These are phyloP conservation scores for Epichloe brachyelytri DNA, from an alignment of 2,329 filamentous ascomycete species.

Conservation along the genomic window DNA sequence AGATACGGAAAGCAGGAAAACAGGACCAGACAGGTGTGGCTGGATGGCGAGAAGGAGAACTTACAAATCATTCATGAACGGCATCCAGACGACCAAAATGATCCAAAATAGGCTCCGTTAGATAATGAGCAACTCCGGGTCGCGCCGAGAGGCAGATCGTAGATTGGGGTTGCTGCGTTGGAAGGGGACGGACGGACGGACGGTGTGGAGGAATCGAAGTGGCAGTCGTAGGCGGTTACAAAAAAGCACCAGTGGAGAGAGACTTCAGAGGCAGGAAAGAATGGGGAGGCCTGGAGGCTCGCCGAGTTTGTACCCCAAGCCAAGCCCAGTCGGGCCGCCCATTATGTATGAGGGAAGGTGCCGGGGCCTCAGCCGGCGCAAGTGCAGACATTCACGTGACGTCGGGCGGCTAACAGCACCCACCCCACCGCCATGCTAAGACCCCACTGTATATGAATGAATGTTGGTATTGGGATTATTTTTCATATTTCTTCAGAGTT, in stretches of 20 bases:
- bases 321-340: conserved; percentile 10
- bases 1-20: conserved; percentile 24
- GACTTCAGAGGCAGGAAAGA: conserved; percentile 23
- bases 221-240: conserved; percentile 11
- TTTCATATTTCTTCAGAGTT: too few relatives aligned
- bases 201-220: conserved; percentile 14
- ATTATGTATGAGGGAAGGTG: background rate
- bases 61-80: conserved; percentile 39
- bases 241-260: conserved; percentile 22
- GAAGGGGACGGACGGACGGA: conserved; percentile 21
- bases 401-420: background rate
- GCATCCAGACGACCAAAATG: conserved; percentile 23
- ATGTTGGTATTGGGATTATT: too few relatives aligned
- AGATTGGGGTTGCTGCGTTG: conserved; percentile 18
- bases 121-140: background rate
- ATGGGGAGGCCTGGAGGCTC: conserved; percentile 19
- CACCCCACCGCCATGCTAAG: background rate
- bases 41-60: conserved; percentile 18
- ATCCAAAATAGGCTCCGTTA: conserved; percentile 11
- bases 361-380: background rate
- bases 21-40: conserved; percentile 2
- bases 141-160: conserved; percentile 5
- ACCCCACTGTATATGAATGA: too few relatives aligned
- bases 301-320: conserved; percentile 14
- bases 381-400: background rate